A percentile compares a stretch with the other conserved stretches of the same genome.
Conservation (phyloP, 495 filamentous ascomycete species). For the Tuber magnatum region DNA sequence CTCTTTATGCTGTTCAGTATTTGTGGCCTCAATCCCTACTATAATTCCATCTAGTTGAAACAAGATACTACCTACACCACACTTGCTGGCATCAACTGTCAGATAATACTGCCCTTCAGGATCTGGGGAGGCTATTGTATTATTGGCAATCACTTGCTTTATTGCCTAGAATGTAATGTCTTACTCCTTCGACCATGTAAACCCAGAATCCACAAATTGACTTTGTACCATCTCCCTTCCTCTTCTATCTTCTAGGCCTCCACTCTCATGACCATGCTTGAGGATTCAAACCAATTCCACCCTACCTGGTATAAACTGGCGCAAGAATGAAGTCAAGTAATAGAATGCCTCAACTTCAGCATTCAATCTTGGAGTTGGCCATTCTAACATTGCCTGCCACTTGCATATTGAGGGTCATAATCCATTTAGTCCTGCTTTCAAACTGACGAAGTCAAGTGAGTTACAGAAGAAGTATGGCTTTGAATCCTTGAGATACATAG, state of each 20-base stretch:
- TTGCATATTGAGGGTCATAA: not conserved
- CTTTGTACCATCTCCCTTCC: no score
- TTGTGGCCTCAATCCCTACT: not conserved
- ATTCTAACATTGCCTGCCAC: not conserved
- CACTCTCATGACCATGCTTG: not conserved
- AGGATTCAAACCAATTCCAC: not conserved
- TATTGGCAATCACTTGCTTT: not conserved
- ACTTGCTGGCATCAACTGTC: not conserved
- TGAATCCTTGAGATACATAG: not conserved
- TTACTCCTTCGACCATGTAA: not conserved
- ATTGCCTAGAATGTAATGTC: not conserved
- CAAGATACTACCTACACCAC: not conserved
- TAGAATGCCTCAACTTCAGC: not conserved
- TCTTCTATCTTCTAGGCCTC: no score
- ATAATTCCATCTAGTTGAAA: not conserved
- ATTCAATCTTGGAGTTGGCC: no score
- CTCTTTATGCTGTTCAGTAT: not conserved
- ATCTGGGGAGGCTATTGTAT: not conserved
- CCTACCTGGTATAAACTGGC: not conserved
- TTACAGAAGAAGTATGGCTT: not conserved
- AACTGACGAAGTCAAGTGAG: not conserved
- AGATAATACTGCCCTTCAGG: slow-evolving; percentile 2
- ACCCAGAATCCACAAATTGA: not conserved
- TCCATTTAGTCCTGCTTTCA: not conserved
- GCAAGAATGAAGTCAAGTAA: not conserved